Evolutionary conservation across 768 basidiomycete species (phyloP).

Genomic region (Termitomyces sp.): DNA sequence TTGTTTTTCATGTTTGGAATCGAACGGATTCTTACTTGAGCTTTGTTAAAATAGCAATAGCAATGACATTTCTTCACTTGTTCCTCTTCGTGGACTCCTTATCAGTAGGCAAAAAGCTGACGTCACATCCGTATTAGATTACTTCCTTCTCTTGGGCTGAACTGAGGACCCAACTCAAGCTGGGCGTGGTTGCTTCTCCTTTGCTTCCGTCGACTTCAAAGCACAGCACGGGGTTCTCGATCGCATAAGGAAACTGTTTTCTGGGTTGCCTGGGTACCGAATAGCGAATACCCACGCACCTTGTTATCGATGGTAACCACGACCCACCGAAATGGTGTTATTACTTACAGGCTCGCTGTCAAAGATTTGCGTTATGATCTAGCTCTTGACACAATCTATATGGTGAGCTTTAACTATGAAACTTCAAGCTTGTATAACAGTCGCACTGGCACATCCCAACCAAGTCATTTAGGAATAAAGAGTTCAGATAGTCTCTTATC

Average conservation of each 20-base stretch:
- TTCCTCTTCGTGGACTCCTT: background rate
- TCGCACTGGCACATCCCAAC: background rate
- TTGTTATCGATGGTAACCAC: background rate
- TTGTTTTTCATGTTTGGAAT: no score
- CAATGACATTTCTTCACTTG: background rate
- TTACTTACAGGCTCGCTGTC: background rate
- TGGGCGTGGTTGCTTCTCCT: background rate
- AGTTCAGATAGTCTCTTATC: background rate
- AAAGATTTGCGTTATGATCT: background rate
- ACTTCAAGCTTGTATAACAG: background rate
- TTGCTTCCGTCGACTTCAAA: background rate
- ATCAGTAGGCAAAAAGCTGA: background rate
- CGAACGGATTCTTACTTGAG: no score
- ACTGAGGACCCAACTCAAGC: background rate
- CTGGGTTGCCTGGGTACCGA: no score
- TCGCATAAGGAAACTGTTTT: background rate
- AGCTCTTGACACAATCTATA: constrained; percentile 1
- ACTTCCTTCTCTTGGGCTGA: no score
- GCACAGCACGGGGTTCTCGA: background rate
- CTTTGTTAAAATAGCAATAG: background rate
- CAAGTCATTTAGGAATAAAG: background rate
- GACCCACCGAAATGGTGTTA: background rate
- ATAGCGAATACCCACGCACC: background rate
- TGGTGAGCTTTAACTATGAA: background rate
- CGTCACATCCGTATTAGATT: background rate